phyloP scores from a whole-genome alignment of 139 green algal genomes.

The Picochlorum sp. region DNA sequence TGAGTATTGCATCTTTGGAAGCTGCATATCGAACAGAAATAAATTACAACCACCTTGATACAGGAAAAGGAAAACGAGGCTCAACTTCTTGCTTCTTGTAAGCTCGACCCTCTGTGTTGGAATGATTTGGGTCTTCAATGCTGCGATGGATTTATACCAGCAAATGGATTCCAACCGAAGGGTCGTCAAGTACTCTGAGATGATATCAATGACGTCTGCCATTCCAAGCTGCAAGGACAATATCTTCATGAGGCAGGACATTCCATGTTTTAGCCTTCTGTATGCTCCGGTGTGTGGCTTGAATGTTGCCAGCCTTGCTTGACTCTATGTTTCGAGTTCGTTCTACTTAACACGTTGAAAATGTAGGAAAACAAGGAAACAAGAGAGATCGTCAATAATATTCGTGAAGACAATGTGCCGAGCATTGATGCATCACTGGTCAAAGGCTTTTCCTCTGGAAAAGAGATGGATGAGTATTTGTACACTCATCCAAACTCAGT shows the following conservation, averaged over 20 bases:
- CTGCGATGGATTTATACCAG: constrained; percentile 18
- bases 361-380: constrained; percentile 4
- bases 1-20: too few species aligned
- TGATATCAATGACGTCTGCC: not conserved
- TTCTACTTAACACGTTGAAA: too few species aligned
- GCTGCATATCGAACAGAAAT: too few species aligned
- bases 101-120: constrained; percentile 38
- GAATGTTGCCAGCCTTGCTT: too few species aligned
- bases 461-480: constrained; percentile 47
- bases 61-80: constrained; percentile 32
- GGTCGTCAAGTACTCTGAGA: not conserved
- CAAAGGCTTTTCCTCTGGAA: constrained; percentile 15
- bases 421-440: constrained; percentile 15
- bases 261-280: constrained; percentile 27
- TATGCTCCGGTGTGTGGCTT: constrained; percentile 23
- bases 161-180: constrained; percentile 8
- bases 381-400: constrained; percentile 19
- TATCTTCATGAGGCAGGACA: constrained; percentile 30
- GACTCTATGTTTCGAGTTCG: too few species aligned
- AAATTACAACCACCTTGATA: not conserved
- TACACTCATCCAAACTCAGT: constrained; percentile 40
- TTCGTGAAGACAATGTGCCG: constrained; percentile 21
- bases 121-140: constrained; percentile 32
- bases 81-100: constrained; percentile 34
- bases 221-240: constrained; percentile 34